These are phyloP conservation scores for Aaosphaeria pasadenensis DNA, from an alignment of 2,329 filamentous ascomycete species.

Conservation along the genomic window DNA sequence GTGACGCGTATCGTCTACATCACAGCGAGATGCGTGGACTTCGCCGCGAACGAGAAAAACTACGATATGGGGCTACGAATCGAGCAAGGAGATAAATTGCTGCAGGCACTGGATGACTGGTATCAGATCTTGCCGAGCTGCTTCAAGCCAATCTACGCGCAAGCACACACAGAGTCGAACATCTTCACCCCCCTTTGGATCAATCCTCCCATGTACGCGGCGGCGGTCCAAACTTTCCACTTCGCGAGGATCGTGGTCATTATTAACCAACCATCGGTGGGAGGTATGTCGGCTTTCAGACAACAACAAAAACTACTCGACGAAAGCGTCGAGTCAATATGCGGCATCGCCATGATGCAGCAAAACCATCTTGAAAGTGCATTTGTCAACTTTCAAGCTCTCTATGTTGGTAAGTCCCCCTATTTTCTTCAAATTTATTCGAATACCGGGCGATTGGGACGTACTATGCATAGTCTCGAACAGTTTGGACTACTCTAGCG, in stretches of 20 bases:
- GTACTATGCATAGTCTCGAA: no score
- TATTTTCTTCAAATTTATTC: no score
- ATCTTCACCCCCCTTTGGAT: constrained; percentile 24
- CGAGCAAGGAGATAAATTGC: constrained; percentile 44
- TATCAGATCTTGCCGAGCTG: constrained; percentile 42
- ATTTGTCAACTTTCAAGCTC: constrained; percentile 24
- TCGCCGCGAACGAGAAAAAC: constrained; percentile 52
- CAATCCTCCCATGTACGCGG: constrained; percentile 32
- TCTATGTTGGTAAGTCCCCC: constrained; percentile 26
- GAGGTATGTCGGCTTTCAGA: constrained; percentile 49
- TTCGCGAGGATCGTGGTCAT: constrained; percentile 54
- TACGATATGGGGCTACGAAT: constrained; percentile 46
- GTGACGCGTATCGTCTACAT: constrained; percentile 55
- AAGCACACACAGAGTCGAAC: constrained; percentile 8
- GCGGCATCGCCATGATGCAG: constrained; percentile 48
- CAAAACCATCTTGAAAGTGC: constrained; percentile 25
- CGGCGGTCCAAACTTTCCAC: constrained; percentile 52
- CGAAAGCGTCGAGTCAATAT: constrained; percentile 49
- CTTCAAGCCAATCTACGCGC: constrained; percentile 42
- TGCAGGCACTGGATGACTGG: constrained; percentile 53
- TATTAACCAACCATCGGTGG: constrained; percentile 51
- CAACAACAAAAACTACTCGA: constrained; percentile 44
- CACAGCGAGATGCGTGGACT: constrained; percentile 57
- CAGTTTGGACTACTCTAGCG: no score
- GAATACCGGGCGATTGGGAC: no score